phyloP scores from a whole-genome alignment of 352 stramenopile species.

The Phytophthora pini region DNA sequence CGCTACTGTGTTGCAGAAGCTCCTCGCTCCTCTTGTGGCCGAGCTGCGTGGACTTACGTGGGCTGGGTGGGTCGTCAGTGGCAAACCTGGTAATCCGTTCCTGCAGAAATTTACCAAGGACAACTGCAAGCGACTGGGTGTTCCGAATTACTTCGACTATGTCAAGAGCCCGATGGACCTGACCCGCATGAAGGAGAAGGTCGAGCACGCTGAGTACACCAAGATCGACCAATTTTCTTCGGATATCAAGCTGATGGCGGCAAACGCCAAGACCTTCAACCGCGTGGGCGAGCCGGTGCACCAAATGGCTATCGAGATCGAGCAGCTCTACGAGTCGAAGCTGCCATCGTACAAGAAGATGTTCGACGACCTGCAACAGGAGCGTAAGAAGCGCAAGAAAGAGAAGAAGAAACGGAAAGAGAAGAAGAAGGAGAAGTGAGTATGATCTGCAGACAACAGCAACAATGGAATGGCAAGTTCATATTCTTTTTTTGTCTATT shows the following conservation, averaged over 20 bases:
- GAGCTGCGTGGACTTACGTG: conserved; percentile 78
- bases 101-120: conserved; percentile 87
- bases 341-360: conserved; percentile 64
- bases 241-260: conserved; percentile 84
- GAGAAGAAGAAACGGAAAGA: conserved; percentile 92
- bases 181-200: conserved; percentile 86
- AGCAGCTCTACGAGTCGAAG: conserved; percentile 81
- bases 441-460: conserved; percentile 40
- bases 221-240: conserved; percentile 79
- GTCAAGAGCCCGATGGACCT: conserved; percentile 85
- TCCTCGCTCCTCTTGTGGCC: conserved; percentile 69
- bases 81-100: conserved; percentile 82
- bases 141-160: conserved; percentile 90
- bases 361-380: conserved; percentile 80
- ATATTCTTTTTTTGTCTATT: conserved; percentile 32
- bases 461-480: conserved; percentile 14
- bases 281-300: conserved; percentile 81
- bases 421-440: conserved; percentile 89
- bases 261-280: conserved; percentile 88
- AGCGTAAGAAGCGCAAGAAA: conserved; percentile 90
- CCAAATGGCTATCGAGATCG: conserved; percentile 84
- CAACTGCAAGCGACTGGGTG: conserved; percentile 83
- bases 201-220: conserved; percentile 75
- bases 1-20: conserved; percentile 69
- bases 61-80: conserved; percentile 73